Percentiles rank a stretch among this genome's conserved stretches.
phyloP scores from a whole-genome alignment of 73 alveolate species.

The Paramecium biaurelia region DNA sequence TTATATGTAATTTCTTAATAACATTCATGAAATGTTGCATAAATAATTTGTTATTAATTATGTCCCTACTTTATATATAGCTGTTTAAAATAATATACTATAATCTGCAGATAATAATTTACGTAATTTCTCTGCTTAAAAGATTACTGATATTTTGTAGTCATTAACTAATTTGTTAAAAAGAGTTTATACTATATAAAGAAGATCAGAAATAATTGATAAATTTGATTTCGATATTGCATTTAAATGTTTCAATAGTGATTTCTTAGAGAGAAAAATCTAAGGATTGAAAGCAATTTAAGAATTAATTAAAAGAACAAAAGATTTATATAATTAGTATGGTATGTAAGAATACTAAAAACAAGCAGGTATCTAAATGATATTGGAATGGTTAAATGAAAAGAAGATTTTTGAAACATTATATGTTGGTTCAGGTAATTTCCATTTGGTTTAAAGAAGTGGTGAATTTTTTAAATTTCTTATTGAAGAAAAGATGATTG shows the following conservation, averaged over 20 bases:
- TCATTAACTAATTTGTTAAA: conserved; percentile 62
- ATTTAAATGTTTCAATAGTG: conserved; percentile 71
- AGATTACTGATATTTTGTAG: conserved; percentile 67
- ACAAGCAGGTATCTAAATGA: background rate
- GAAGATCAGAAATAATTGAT: conserved; percentile 65
- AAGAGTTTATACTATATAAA: conserved; percentile 62
- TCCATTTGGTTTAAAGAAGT: conserved; percentile 78
- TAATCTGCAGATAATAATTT: conserved; percentile 68
- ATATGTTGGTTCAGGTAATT: conserved; percentile 71
- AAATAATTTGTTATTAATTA: conserved; percentile 68
- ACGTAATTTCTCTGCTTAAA: conserved; percentile 80
- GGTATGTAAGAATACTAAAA: background rate
- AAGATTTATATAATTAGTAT: conserved; percentile 32
- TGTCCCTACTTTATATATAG: conserved; percentile 63
- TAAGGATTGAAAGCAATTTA: conserved; percentile 81
- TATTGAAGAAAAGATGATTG: conserved; percentile 66
- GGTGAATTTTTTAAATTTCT: conserved; percentile 76
- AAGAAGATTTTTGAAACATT: conserved; percentile 70
- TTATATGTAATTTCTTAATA: conserved; percentile 69
- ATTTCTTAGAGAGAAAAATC: conserved; percentile 79
- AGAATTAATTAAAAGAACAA: conserved; percentile 65
- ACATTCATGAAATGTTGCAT: conserved; percentile 66
- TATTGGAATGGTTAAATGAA: conserved; percentile 69
- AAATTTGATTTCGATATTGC: conserved; percentile 72
- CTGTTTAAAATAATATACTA: conserved; percentile 67